These are phyloP conservation scores for Canavalia ensiformis DNA, from an alignment of 306 rosid species.

Conservation along the genomic window DNA sequence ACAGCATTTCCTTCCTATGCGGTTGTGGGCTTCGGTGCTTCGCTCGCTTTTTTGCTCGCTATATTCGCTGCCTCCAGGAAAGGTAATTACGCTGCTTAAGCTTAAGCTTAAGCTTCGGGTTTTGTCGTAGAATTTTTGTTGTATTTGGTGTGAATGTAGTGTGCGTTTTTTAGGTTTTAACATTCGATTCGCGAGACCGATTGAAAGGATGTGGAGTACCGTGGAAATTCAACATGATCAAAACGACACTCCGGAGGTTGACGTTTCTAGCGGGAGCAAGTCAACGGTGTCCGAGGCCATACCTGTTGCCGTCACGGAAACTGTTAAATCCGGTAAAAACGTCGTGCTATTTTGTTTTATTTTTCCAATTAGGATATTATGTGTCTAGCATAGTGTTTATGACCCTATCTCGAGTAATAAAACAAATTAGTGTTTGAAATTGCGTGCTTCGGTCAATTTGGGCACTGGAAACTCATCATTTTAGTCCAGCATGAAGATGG, in stretches of 20 bases:
- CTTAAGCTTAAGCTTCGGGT: not conserved
- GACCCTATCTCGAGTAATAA: too few relatives aligned
- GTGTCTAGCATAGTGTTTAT: not conserved
- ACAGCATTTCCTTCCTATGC: constrained; percentile 49
- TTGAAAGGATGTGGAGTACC: constrained; percentile 56
- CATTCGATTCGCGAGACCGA: constrained; percentile 61
- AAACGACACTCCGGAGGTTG: constrained; percentile 42
- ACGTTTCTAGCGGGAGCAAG: constrained; percentile 40
- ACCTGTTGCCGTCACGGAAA: constrained; percentile 27
- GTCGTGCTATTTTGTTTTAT: not conserved
- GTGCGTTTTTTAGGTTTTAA: constrained; percentile 58
- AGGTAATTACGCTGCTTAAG: constrained; percentile 50
- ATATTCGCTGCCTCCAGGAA: constrained; percentile 67
- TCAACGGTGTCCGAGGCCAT: constrained; percentile 46
- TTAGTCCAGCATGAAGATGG: too few relatives aligned
- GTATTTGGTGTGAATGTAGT: not conserved
- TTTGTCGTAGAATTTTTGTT: not conserved
- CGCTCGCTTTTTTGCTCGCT: constrained; percentile 65
- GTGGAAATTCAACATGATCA: constrained; percentile 34
- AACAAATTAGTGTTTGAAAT: too few relatives aligned
- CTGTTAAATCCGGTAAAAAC: constrained; percentile 55
- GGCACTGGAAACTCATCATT: too few relatives aligned
- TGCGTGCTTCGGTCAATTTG: too few relatives aligned
- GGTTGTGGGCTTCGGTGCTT: constrained; percentile 64
- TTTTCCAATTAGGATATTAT: constrained; percentile 24